phyloP scores from a whole-genome alignment of 2,329 filamentous ascomycete genomes.

The Penicillium nordicum region DNA sequence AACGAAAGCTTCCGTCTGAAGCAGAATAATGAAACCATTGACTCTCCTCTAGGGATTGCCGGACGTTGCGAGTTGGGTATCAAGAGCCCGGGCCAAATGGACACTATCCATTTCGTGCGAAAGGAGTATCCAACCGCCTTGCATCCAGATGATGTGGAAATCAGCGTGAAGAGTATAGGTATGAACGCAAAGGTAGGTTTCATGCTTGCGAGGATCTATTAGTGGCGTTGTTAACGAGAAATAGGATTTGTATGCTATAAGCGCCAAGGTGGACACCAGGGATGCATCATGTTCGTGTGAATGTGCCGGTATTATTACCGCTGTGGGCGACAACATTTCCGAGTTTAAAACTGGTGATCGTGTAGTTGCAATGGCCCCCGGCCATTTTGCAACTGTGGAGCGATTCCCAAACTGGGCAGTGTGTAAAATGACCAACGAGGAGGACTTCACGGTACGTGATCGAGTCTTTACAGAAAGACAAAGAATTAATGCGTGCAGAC shows the following conservation, averaged over 20 bases:
- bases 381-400: slow-evolving; percentile 6
- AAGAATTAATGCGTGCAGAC: background rate
- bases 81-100: background rate
- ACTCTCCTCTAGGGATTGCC: background rate
- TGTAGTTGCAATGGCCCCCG: slow-evolving; percentile 14
- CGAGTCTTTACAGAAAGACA: background rate
- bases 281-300: background rate
- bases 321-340: slow-evolving; percentile 5
- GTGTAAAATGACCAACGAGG: background rate
- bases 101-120: background rate
- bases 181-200: background rate
- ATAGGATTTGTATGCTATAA: background rate
- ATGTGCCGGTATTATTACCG: slow-evolving; percentile 1
- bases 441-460: background rate
- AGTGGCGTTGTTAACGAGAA: background rate
- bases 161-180: background rate
- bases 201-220: background rate
- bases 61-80: background rate
- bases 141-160: background rate
- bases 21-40: background rate
- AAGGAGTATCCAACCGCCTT: background rate
- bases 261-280: background rate
- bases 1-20: slow-evolving; percentile 9
- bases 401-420: background rate
- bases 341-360: slow-evolving; percentile 13